Conservation (phyloP, 495 filamentous ascomycete species). For the Trichodelitschia bisporula region DNA sequence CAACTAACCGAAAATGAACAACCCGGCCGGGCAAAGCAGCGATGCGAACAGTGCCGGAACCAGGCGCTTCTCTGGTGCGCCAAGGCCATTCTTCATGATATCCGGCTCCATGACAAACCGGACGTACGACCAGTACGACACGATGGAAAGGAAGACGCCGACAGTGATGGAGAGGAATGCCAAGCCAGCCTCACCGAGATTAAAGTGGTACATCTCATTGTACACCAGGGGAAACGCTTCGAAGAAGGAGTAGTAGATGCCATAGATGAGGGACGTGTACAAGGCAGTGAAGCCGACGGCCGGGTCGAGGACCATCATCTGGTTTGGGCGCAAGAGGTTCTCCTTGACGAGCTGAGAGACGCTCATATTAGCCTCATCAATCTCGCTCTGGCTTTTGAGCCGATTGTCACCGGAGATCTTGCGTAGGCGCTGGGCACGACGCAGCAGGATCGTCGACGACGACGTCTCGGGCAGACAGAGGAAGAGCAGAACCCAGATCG, state of each 20-base stretch:
- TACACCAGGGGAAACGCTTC: conserved; percentile 50
- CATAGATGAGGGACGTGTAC: conserved; percentile 37
- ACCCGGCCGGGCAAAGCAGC: conserved; percentile 26
- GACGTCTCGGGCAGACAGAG: conserved; percentile 28
- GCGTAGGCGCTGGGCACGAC: conserved; percentile 26
- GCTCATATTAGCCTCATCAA: conserved; percentile 18
- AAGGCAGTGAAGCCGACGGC: conserved; percentile 33
- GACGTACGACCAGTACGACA: conserved; percentile 24
- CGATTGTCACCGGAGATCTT: conserved; percentile 10
- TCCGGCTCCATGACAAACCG: conserved; percentile 24
- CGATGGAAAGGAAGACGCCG: conserved; percentile 25
- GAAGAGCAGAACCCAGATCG: conserved; percentile 22
- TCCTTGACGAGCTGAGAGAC: conserved; percentile 21
- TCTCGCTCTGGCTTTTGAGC: conserved; percentile 11
- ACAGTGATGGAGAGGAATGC: conserved; percentile 36
- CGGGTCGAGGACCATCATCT: conserved; percentile 37
- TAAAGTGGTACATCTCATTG: conserved; percentile 32
- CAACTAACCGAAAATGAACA: conserved; percentile 29
- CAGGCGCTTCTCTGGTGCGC: conserved; percentile 22
- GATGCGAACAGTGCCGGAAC: conserved; percentile 26
- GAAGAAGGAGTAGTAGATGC: conserved; percentile 45
- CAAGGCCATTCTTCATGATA: conserved; percentile 18
- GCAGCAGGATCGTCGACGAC: conserved; percentile 24
- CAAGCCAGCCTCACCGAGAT: conserved; percentile 30
- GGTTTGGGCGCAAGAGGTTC: conserved; percentile 33